Conservation (phyloP, 2,329 filamentous ascomycete species). For the Trichoderma simmonsii region DNA sequence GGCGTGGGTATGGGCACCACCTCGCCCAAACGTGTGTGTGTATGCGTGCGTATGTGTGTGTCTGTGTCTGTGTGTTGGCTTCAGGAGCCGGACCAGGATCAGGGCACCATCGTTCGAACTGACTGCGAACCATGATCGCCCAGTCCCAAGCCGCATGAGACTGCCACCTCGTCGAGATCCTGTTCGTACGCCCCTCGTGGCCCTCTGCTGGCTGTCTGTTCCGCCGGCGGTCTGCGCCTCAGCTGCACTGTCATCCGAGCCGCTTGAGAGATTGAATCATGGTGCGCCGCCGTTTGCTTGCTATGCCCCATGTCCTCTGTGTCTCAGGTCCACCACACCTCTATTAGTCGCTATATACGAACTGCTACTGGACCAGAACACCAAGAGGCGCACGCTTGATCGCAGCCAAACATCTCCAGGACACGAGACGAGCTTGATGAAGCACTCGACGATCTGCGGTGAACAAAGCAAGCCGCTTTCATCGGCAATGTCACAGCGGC, state of each 20-base stretch:
- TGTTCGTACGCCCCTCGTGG: slow-evolving; percentile 15
- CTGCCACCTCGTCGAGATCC: slow-evolving; percentile 6
- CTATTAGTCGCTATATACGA: neutral
- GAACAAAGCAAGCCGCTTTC: neutral
- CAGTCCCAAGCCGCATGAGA: slow-evolving; percentile 14
- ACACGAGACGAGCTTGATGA: neutral
- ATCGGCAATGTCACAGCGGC: neutral
- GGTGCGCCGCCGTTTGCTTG: slow-evolving; percentile 11
- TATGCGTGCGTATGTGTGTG: neutral
- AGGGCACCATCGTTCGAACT: slow-evolving; percentile 26
- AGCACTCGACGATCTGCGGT: slow-evolving; percentile 14
- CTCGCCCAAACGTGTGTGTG: neutral
- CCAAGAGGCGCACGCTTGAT: slow-evolving; percentile 1
- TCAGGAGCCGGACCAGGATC: slow-evolving; percentile 17
- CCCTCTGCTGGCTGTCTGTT: slow-evolving; percentile 7
- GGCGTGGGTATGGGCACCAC: neutral
- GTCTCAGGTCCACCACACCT: slow-evolving; percentile 20
- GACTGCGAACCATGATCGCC: slow-evolving; percentile 28
- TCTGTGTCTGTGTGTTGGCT: slow-evolving; percentile 10
- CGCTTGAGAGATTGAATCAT: slow-evolving; percentile 19
- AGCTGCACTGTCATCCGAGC: slow-evolving; percentile 21
- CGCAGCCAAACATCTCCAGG: neutral
- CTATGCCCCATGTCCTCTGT: slow-evolving; percentile 5
- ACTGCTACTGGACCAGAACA: slow-evolving; percentile 5
- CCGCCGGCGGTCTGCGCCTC: slow-evolving; percentile 19